Evolutionary conservation across 176 grass and related monocot genomes (phyloP).

Genomic region (Zizania latifolia): DNA sequence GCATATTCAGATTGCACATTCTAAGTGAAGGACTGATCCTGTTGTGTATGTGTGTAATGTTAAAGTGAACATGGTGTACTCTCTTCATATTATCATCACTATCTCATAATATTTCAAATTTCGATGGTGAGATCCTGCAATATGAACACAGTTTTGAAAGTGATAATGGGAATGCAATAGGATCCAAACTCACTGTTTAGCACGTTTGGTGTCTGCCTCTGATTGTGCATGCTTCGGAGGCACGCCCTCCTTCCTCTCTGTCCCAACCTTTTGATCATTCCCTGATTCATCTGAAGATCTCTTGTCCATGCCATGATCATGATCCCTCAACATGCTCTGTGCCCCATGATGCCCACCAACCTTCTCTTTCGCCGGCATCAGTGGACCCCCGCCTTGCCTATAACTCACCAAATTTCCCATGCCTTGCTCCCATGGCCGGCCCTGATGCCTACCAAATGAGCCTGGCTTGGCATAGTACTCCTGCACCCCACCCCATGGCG

Average conservation of each 20-base stretch:
- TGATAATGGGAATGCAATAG: slow-evolving; percentile 7
- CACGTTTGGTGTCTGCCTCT: slow-evolving; percentile 64
- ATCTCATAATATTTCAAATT: not conserved
- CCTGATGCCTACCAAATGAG: slow-evolving; percentile 36
- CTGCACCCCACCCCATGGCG: slow-evolving; percentile 33
- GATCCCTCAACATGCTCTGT: slow-evolving; percentile 20
- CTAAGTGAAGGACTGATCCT: not conserved
- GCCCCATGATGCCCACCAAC: slow-evolving; percentile 30
- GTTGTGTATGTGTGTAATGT: not conserved
- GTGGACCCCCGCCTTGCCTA: slow-evolving; percentile 22
- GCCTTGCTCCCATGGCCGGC: slow-evolving; percentile 50
- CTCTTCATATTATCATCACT: not conserved
- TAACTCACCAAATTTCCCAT: slow-evolving; percentile 25
- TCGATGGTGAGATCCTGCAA: not conserved
- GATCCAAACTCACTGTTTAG: slow-evolving; percentile 76
- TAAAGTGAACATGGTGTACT: not conserved
- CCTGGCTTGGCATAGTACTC: slow-evolving; percentile 48
- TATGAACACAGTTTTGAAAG: not conserved
- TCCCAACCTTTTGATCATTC: slow-evolving; percentile 35
- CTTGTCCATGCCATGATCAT: slow-evolving; percentile 45
- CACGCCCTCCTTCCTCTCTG: slow-evolving; percentile 61
- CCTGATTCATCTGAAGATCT: slow-evolving; percentile 36
- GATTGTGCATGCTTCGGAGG: slow-evolving; percentile 46
- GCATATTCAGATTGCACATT: not conserved
- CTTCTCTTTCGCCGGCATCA: slow-evolving; percentile 48